These are phyloP conservation scores for Delphinella strobiligena DNA, from an alignment of 2,329 filamentous ascomycete species.

Conservation along the genomic window DNA sequence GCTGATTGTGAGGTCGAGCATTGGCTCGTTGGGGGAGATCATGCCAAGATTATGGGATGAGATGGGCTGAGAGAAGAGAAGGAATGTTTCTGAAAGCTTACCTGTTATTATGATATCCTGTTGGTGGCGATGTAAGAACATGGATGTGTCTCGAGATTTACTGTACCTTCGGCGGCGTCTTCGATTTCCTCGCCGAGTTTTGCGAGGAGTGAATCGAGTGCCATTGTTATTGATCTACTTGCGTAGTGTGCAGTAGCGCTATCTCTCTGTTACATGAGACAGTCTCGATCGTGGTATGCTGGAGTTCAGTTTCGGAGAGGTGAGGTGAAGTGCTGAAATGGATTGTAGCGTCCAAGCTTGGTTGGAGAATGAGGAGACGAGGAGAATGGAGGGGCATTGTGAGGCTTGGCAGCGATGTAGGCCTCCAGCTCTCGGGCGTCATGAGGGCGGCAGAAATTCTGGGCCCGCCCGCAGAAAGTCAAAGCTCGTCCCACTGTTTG, in stretches of 20 bases:
- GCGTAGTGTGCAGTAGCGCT: too few species aligned
- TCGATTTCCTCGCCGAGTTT: conserved; percentile 32
- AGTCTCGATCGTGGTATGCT: too few species aligned
- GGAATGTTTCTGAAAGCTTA: conserved; percentile 59
- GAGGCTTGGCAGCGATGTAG: too few species aligned
- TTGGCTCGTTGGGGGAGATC: conserved; percentile 56
- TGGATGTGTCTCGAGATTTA: conserved; percentile 1
- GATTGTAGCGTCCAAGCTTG: too few species aligned
- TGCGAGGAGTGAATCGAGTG: conserved; percentile 3
- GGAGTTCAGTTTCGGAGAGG: too few species aligned
- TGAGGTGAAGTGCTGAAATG: too few species aligned
- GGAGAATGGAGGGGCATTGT: too few species aligned
- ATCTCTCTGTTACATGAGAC: too few species aligned
- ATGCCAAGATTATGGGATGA: conserved; percentile 74
- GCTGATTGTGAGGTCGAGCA: conserved; percentile 51
- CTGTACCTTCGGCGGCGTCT: conserved; percentile 11
- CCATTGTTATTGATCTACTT: too few species aligned
- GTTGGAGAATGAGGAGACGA: too few species aligned
- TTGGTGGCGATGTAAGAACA: too few species aligned
- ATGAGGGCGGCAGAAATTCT: neutral
- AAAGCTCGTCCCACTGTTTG: neutral
- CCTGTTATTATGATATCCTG: conserved; percentile 11
- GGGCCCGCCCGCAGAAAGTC: neutral
- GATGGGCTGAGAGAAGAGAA: conserved; percentile 67
- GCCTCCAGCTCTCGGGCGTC: too few species aligned